A percentile compares a stretch with the other conserved stretches of the same genome.
Evolutionary conservation across 148 eudicot species (phyloP).

Genomic region (Rhododendron ferrugineum): DNA sequence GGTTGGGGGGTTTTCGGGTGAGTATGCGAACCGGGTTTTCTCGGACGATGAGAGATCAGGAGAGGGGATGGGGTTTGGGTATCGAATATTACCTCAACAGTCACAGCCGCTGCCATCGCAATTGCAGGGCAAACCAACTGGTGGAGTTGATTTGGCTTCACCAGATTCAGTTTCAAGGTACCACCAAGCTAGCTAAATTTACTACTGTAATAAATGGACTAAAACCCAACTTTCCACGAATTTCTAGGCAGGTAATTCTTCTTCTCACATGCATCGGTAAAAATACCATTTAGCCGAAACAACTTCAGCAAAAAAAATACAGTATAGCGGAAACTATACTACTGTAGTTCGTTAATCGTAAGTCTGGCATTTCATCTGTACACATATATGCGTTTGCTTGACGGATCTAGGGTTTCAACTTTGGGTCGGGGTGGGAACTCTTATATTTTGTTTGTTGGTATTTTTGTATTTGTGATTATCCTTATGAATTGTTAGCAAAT

Average conservation of each 20-base stretch:
- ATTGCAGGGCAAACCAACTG: slow-evolving; percentile 17
- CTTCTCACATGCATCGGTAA: too few species aligned
- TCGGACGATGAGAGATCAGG: slow-evolving; percentile 21
- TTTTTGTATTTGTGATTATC: background rate
- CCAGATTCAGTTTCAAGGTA: slow-evolving; percentile 92
- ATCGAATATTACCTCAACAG: slow-evolving; percentile 12
- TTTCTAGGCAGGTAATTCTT: background rate
- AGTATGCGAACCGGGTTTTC: slow-evolving; percentile 10
- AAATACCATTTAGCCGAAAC: background rate
- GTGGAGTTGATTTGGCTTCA: slow-evolving; percentile 51
- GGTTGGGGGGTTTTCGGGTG: background rate
- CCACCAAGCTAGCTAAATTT: background rate
- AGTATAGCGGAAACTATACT: background rate
- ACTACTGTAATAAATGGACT: background rate
- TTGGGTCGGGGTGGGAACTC: background rate
- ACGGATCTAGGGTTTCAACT: background rate
- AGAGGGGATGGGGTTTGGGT: slow-evolving; percentile 8
- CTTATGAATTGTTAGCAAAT: background rate
- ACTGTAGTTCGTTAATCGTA: background rate
- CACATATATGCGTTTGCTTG: background rate
- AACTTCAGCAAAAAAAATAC: background rate
- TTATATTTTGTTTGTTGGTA: background rate
- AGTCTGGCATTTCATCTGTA: background rate
- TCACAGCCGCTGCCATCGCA: slow-evolving; percentile 1
- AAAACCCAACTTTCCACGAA: background rate